Evolutionary conservation across 2,329 filamentous ascomycete species (phyloP).

Genomic region (Diaporthe australafricana): DNA sequence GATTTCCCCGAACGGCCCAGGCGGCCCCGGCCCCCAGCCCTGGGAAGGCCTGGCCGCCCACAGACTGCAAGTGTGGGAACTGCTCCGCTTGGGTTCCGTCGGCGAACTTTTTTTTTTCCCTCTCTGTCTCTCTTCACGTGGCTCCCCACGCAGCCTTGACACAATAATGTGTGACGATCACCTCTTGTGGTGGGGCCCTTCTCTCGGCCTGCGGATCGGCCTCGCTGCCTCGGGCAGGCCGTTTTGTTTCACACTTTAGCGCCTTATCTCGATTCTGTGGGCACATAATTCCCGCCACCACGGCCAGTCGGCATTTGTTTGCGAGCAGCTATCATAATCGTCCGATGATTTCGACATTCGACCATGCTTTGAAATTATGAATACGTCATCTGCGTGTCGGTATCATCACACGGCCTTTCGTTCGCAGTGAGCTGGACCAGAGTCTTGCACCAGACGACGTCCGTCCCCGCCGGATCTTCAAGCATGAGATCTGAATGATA

Average conservation of each 20-base stretch:
- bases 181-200: background rate
- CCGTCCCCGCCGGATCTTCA: background rate
- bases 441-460: background rate
- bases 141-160: slow-evolving; percentile 11
- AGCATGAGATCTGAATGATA: background rate
- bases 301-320: background rate
- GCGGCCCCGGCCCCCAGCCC: slow-evolving; percentile 11
- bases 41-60: slow-evolving; percentile 16
- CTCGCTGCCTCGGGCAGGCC: slow-evolving; percentile 5
- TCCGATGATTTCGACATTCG: background rate
- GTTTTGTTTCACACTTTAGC: slow-evolving; percentile 13
- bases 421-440: background rate
- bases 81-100: background rate
- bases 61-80: slow-evolving; percentile 8
- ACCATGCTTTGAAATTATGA: background rate
- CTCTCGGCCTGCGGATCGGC: background rate
- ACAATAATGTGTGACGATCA: slow-evolving; percentile 3
- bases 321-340: background rate
- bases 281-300: slow-evolving; percentile 7
- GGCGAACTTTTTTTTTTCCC: slow-evolving; percentile 2
- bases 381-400: background rate
- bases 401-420: too few relatives aligned
- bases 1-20: slow-evolving; percentile 10
- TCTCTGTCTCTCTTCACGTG: slow-evolving; percentile 1
- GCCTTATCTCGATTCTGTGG: background rate